Conservation (phyloP, 208 protist species). For the Eutreptiella sp. region DNA sequence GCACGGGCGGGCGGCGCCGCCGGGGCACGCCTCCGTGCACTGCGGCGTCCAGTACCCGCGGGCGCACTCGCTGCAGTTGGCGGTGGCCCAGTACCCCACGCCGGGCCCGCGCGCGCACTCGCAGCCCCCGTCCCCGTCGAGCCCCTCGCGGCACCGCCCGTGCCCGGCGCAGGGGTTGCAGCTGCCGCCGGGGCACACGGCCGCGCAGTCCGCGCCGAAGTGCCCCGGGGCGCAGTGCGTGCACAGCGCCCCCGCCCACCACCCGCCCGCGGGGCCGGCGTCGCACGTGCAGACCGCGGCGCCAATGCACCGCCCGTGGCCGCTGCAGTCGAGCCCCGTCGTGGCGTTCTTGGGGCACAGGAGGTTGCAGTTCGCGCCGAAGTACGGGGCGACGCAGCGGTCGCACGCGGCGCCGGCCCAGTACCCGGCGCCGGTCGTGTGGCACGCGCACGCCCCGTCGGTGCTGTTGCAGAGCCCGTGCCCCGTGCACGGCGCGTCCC, state of each 20-base stretch:
- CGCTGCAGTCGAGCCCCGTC: neutral
- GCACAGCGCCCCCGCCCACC: constrained; percentile 9
- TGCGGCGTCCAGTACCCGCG: neutral
- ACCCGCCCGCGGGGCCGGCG: constrained; percentile 9
- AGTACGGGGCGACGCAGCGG: constrained; percentile 1
- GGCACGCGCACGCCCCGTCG: constrained; percentile 10
- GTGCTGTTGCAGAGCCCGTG: neutral
- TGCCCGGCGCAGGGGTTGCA: neutral
- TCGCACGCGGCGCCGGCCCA: constrained; percentile 8
- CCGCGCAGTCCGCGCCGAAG: neutral
- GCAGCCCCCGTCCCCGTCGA: neutral
- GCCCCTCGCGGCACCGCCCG: constrained; percentile 21
- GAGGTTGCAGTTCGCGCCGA: constrained; percentile 15
- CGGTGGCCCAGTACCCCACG: constrained; percentile 1
- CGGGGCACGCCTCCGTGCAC: constrained; percentile 1
- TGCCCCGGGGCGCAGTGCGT: neutral
- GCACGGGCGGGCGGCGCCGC: neutral
- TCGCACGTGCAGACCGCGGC: constrained; percentile 2
- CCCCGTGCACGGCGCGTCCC: neutral
- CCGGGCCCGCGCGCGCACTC: neutral
- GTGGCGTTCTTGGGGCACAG: constrained; percentile 5
- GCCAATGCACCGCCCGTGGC: constrained; percentile 22
- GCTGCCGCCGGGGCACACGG: neutral
- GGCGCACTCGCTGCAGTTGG: neutral
- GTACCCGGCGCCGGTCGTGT: constrained; percentile 1